These are phyloP conservation scores for Paramyrothecium roridum DNA, from an alignment of 2,329 filamentous ascomycete genomes.

Conservation along the genomic window DNA sequence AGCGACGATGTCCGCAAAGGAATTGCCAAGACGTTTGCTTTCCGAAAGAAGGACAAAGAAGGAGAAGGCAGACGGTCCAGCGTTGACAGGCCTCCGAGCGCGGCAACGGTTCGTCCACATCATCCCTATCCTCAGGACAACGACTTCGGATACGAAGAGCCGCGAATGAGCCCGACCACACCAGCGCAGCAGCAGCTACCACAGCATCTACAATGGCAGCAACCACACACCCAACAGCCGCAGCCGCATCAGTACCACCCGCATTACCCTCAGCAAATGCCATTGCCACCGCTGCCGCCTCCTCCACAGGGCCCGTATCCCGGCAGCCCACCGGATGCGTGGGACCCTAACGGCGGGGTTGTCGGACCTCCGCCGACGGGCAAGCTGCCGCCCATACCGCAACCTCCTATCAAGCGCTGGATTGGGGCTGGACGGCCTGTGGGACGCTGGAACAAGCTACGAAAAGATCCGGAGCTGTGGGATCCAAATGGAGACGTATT, in stretches of 20 bases:
- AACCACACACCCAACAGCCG: background rate
- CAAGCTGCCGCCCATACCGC: constrained; percentile 40
- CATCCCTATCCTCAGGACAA: constrained; percentile 9
- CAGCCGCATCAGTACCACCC: constrained; percentile 6
- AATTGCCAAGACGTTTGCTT: constrained; percentile 50
- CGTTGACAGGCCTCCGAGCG: constrained; percentile 13
- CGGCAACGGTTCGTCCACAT: constrained; percentile 14
- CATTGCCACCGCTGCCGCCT: constrained; percentile 8
- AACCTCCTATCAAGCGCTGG: constrained; percentile 49
- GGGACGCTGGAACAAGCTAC: constrained; percentile 54
- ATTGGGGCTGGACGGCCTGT: constrained; percentile 45
- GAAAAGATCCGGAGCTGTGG: constrained; percentile 60
- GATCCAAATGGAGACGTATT: constrained; percentile 59
- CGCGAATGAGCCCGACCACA: constrained; percentile 6
- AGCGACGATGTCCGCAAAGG: constrained; percentile 53
- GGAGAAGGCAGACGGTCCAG: constrained; percentile 8
- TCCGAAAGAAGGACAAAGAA: constrained; percentile 46
- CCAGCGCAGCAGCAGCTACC: constrained; percentile 3
- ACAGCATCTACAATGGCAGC: background rate
- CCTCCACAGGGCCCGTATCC: background rate
- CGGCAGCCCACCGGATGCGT: constrained; percentile 12
- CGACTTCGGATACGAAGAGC: constrained; percentile 7
- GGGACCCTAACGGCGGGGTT: constrained; percentile 9
- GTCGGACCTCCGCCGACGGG: constrained; percentile 36
- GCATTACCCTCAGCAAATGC: constrained; percentile 10